phyloP scores from a whole-genome alignment of 1,139 yeast species.

The Pichia inconspicua region DNA sequence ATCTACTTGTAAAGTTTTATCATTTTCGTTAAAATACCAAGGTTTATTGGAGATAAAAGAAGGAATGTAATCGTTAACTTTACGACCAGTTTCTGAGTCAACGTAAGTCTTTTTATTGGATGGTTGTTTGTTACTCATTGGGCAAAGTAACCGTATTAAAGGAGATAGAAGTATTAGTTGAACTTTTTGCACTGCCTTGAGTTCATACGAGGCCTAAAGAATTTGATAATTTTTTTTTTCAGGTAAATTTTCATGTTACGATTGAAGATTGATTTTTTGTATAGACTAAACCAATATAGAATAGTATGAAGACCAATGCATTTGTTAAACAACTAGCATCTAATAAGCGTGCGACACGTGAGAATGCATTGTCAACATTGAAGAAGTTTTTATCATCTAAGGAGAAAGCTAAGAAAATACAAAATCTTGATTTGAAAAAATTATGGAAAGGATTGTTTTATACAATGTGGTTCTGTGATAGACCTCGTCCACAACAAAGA shows the following conservation, averaged over 20 bases:
- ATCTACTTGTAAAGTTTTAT: slow-evolving; percentile 18
- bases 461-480: slow-evolving; percentile 94
- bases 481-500: slow-evolving; percentile 84
- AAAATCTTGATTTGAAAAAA: slow-evolving; percentile 55
- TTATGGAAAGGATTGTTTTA: slow-evolving; percentile 91
- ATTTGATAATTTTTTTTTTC: background rate
- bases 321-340: slow-evolving; percentile 83
- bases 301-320: slow-evolving; percentile 28
- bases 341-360: slow-evolving; percentile 67
- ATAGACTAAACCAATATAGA: too few relatives aligned
- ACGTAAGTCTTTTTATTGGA: slow-evolving; percentile 16
- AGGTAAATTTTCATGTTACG: background rate
- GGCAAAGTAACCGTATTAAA: background rate
- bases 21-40: slow-evolving; percentile 34
- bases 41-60: slow-evolving; percentile 43
- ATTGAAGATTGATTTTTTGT: too few relatives aligned
- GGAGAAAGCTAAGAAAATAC: slow-evolving; percentile 18
- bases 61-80: slow-evolving; percentile 35
- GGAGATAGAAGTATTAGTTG: background rate
- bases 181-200: background rate
- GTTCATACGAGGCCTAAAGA: background rate
- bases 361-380: slow-evolving; percentile 64
- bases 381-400: slow-evolving; percentile 44
- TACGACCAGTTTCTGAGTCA: slow-evolving; percentile 26
- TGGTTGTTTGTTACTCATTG: background rate